A percentile compares a stretch with the other conserved stretches of the same genome.
Evolutionary conservation across 495 filamentous ascomycete genomes (phyloP).

Genomic region (Penicillium cinerascens): DNA sequence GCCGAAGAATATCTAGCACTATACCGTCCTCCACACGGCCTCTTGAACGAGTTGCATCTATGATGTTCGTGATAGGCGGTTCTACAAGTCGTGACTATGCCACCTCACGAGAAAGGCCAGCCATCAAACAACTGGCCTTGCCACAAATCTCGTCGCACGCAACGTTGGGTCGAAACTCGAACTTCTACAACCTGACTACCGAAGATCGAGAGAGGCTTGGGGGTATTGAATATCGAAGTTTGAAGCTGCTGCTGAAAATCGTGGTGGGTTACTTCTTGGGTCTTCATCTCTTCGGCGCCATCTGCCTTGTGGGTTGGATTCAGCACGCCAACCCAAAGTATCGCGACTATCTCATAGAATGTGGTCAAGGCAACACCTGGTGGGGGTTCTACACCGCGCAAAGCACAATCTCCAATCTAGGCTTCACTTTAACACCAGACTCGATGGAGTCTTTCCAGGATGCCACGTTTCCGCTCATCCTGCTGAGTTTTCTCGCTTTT

Average conservation of each 20-base stretch:
- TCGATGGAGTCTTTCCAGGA: slow-evolving; percentile 77
- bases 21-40: background rate
- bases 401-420: slow-evolving; percentile 44
- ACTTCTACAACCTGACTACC: slow-evolving; percentile 63
- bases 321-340: slow-evolving; percentile 49
- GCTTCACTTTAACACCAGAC: slow-evolving; percentile 75
- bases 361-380: slow-evolving; percentile 60
- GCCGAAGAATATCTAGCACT: background rate
- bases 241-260: slow-evolving; percentile 54
- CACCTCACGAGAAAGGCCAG: background rate
- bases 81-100: too few relatives aligned
- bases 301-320: slow-evolving; percentile 70
- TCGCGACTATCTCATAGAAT: slow-evolving; percentile 49
- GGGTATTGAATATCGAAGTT: slow-evolving; percentile 57
- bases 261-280: slow-evolving; percentile 62
- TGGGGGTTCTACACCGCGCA: slow-evolving; percentile 48
- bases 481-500: slow-evolving; percentile 73
- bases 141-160: slow-evolving; percentile 36
- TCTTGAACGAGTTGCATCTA: slow-evolving; percentile 9
- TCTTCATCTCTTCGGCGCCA: slow-evolving; percentile 60
- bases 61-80: slow-evolving; percentile 3
- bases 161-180: slow-evolving; percentile 74
- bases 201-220: slow-evolving; percentile 58
- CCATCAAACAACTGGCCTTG: slow-evolving; percentile 18
- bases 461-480: slow-evolving; percentile 60